Conservation (phyloP, 306 rosid species). For the Sindora glabra region DNA sequence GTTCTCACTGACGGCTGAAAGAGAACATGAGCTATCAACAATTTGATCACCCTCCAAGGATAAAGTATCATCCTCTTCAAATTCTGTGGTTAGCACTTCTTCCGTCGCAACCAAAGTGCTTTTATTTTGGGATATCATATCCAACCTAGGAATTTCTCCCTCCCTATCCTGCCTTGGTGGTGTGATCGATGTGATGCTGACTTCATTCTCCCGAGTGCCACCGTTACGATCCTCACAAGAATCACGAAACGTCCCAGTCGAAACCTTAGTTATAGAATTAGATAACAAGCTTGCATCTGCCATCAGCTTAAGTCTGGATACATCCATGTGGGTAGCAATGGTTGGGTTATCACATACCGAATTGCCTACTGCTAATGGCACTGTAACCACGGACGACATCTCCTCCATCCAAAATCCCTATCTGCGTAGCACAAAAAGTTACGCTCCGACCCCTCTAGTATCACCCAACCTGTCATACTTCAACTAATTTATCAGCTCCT, state of each 20-base stretch:
- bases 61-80: constrained; percentile 67
- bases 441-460: constrained; percentile 48
- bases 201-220: constrained; percentile 37
- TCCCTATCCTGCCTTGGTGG: constrained; percentile 30
- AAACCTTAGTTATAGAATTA: constrained; percentile 43
- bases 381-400: constrained; percentile 50
- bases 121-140: constrained; percentile 40
- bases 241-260: constrained; percentile 32
- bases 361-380: constrained; percentile 77
- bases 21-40: constrained; percentile 59
- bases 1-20: constrained; percentile 61
- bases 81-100: constrained; percentile 31
- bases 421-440: constrained; percentile 43
- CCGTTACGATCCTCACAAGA: constrained; percentile 37
- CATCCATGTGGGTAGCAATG: constrained; percentile 47
- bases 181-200: constrained; percentile 18
- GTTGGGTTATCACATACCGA: constrained; percentile 63
- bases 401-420: constrained; percentile 77
- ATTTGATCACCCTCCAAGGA: constrained; percentile 67
- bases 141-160: constrained; percentile 24
- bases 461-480: constrained; percentile 59
- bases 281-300: constrained; percentile 49
- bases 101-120: constrained; percentile 27
- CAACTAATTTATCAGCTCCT: constrained; percentile 41
- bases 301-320: constrained; percentile 70